These are phyloP conservation scores for Penicillium oxalicum DNA, from an alignment of 2,329 filamentous ascomycete genomes.

Conservation along the genomic window DNA sequence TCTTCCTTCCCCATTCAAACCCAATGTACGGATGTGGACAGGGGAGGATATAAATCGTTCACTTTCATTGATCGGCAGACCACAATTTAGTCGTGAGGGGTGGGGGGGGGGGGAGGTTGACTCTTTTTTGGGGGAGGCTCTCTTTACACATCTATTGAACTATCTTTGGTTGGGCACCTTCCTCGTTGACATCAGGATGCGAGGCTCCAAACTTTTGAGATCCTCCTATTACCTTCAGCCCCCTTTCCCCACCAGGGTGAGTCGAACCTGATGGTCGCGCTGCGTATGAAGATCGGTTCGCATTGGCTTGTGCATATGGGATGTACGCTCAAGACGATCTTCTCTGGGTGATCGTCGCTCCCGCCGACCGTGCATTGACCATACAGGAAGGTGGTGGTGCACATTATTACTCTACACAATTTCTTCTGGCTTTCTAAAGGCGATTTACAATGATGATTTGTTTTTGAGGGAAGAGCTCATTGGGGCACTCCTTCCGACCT, in stretches of 20 bases:
- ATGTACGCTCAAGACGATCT: not conserved
- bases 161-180: not conserved
- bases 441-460: too few species aligned
- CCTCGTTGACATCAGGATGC: not conserved
- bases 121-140: too few species aligned
- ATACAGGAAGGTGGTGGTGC: not conserved
- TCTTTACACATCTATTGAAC: too few species aligned
- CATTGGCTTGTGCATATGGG: too few species aligned
- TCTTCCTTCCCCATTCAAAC: too few species aligned
- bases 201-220: not conserved
- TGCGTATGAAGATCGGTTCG: too few species aligned
- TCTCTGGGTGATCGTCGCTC: not conserved
- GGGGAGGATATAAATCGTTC: too few species aligned
- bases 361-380: slow-evolving; percentile 2
- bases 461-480: too few species aligned
- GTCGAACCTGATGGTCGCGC: not conserved
- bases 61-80: not conserved
- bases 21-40: too few species aligned
- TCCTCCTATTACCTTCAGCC: not conserved
- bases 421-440: too few species aligned
- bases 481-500: too few species aligned
- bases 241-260: not conserved
- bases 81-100: not conserved
- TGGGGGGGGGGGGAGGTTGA: too few species aligned
- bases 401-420: not conserved